These are phyloP conservation scores for Carex cristatella DNA, from an alignment of 176 grass and related monocot species.

Conservation along the genomic window DNA sequence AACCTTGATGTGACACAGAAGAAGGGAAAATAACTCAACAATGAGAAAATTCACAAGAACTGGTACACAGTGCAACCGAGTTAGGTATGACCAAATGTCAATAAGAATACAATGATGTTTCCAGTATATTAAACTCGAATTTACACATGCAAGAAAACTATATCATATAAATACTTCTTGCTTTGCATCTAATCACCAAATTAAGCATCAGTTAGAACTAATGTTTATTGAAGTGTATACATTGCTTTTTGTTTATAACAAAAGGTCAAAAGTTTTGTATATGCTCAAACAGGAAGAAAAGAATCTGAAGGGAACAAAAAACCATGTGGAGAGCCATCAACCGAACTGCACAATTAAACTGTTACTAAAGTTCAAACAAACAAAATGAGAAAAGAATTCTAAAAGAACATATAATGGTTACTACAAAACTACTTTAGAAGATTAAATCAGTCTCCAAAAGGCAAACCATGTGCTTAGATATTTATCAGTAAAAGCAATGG, in stretches of 20 bases:
- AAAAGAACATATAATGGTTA: not conserved
- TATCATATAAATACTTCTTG: not conserved
- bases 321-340: slow-evolving; percentile 1
- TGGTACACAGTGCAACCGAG: not conserved
- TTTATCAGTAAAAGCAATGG: slow-evolving; percentile 21
- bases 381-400: not conserved
- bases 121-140: not conserved
- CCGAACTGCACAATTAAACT: not conserved
- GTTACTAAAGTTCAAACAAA: slow-evolving; percentile 18
- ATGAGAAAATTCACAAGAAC: not conserved
- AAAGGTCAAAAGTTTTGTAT: not conserved
- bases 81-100: too few relatives aligned
- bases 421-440: not conserved
- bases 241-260: not conserved
- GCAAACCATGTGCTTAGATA: slow-evolving; percentile 22
- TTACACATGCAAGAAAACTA: not conserved
- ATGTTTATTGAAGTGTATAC: not conserved
- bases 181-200: not conserved
- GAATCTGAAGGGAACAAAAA: slow-evolving; percentile 6
- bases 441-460: not conserved
- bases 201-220: not conserved
- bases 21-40: not conserved
- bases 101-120: too few relatives aligned
- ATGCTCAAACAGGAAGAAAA: slow-evolving; percentile 3
- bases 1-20: not conserved